Evolutionary conservation across 441 rosid species (phyloP).

Genomic region (Omphalea diandra): DNA sequence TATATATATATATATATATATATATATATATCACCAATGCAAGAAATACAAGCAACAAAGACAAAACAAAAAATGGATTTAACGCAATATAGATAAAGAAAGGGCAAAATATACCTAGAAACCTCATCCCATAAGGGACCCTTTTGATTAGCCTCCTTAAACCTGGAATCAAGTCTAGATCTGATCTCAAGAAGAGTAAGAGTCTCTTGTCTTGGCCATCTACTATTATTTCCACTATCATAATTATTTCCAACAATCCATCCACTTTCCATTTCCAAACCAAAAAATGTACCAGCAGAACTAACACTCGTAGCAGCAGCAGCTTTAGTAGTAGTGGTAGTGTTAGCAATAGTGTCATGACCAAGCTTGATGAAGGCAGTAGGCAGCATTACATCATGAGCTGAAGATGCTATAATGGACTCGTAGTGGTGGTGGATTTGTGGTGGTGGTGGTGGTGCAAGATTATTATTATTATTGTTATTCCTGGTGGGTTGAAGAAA

Average conservation of each 20-base stretch:
- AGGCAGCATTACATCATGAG: slow-evolving; percentile 22
- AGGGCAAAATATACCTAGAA: slow-evolving; percentile 58
- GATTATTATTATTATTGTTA: background rate
- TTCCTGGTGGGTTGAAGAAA: slow-evolving; percentile 24
- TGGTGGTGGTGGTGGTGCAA: slow-evolving; percentile 12
- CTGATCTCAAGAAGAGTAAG: slow-evolving; percentile 95
- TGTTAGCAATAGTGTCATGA: slow-evolving; percentile 21
- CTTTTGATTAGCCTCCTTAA: slow-evolving; percentile 92
- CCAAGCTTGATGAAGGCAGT: slow-evolving; percentile 27
- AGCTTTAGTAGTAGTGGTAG: background rate
- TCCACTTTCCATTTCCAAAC: slow-evolving; percentile 33
- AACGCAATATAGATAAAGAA: background rate
- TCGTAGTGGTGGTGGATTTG: slow-evolving; percentile 14
- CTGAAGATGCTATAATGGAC: slow-evolving; percentile 10
- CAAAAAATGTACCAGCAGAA: slow-evolving; percentile 17
- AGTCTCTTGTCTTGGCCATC: slow-evolving; percentile 98
- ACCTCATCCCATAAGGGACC: slow-evolving; percentile 96
- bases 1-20: no score
- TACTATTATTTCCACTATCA: slow-evolving; percentile 54
- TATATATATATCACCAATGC: background rate
- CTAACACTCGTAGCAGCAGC: slow-evolving; percentile 15
- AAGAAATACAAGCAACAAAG: background rate
- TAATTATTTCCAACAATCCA: slow-evolving; percentile 35
- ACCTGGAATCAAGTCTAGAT: slow-evolving; percentile 89
- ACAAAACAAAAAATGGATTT: background rate